These are phyloP conservation scores for Cudoniella acicularis DNA, from an alignment of 495 filamentous ascomycete species.

Conservation along the genomic window DNA sequence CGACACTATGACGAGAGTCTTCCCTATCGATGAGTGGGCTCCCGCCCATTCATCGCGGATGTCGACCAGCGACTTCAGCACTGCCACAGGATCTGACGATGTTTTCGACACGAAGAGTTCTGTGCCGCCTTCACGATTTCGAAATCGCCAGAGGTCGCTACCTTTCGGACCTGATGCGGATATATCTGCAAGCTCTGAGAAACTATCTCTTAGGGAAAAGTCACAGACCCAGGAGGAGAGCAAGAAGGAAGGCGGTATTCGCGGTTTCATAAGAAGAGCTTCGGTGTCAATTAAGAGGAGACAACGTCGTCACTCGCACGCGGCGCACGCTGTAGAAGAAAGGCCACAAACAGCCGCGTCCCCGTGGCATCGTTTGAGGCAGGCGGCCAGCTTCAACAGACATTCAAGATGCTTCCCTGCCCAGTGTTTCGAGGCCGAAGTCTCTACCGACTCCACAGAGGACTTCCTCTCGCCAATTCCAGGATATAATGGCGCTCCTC, in stretches of 20 bases:
- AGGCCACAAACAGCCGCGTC: conserved; percentile 40
- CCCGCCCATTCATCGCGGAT: conserved; percentile 29
- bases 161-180: conserved; percentile 17
- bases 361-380: conserved; percentile 42
- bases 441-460: conserved; percentile 10
- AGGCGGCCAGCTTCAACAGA: conserved; percentile 43
- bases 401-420: conserved; percentile 31
- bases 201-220: conserved; percentile 4
- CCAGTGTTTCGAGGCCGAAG: conserved; percentile 3
- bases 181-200: conserved; percentile 11
- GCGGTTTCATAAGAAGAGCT: conserved; percentile 44
- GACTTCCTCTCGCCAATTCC: conserved; percentile 34
- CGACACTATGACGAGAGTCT: conserved; percentile 24
- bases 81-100: conserved; percentile 11
- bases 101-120: conserved; percentile 10
- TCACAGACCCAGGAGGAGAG: conserved; percentile 4
- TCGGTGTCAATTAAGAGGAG: conserved; percentile 46
- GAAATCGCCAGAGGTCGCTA: conserved; percentile 31
- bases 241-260: conserved; percentile 28
- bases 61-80: conserved; percentile 12
- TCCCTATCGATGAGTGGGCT: conserved; percentile 35
- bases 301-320: conserved; percentile 43
- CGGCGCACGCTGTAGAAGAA: conserved; percentile 36
- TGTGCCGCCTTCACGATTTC: conserved; percentile 17
- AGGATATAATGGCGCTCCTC: conserved; percentile 44